phyloP scores from a whole-genome alignment of 139 green algal species.

The Closterium sp. region DNA sequence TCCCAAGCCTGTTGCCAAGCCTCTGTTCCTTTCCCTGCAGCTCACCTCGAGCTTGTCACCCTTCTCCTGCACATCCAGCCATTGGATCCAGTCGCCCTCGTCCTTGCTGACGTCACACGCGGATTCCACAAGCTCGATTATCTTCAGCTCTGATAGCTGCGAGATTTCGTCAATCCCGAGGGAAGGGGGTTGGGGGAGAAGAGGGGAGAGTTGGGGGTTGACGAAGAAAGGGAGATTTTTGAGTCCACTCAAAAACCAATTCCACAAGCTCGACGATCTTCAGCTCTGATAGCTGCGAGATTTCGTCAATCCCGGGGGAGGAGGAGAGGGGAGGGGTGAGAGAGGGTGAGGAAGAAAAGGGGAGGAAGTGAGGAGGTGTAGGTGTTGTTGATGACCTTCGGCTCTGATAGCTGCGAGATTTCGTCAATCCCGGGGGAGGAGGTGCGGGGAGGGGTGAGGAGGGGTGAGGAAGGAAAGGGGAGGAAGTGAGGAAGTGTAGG shows the following conservation, averaged over 20 bases:
- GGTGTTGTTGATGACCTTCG: no score
- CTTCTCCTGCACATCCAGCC: slow-evolving; percentile 20
- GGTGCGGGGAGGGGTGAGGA: not conserved
- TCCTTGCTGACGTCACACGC: slow-evolving; percentile 13
- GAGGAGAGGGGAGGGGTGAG: not conserved
- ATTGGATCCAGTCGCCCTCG: slow-evolving; percentile 32
- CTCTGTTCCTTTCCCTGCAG: not conserved
- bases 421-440: not conserved
- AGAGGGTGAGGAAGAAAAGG: not conserved
- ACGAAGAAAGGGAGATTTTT: no score
- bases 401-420: no score
- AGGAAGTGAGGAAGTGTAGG: not conserved
- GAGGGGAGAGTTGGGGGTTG: no score
- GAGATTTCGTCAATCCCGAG: not conserved
- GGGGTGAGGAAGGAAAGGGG: not conserved
- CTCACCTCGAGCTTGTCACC: not conserved
- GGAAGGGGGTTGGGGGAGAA: no score
- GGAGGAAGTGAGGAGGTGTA: not conserved
- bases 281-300: no score
- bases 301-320: no score
- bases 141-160: not conserved
- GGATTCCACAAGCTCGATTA: slow-evolving; percentile 31
- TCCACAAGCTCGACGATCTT: no score
- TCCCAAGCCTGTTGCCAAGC: no score
- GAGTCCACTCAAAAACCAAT: no score